Evolutionary conservation across 768 basidiomycete genomes (phyloP).

Genomic region (Heimioporus sp.): DNA sequence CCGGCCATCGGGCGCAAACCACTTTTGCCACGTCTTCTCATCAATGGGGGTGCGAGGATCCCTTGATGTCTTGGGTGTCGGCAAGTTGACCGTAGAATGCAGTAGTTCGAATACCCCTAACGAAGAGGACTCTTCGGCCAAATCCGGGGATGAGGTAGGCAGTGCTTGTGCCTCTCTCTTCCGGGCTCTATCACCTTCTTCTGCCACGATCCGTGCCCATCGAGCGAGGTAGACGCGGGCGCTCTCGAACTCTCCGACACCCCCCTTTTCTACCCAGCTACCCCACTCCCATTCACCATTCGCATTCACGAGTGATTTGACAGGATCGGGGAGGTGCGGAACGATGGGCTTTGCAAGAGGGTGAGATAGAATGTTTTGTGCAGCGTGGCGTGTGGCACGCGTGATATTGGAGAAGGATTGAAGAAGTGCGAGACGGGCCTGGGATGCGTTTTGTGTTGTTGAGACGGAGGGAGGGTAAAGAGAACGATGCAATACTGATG

Average conservation of each 20-base stretch:
- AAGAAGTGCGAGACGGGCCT: conserved; percentile 79
- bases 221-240: conserved; percentile 94
- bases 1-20: conserved; percentile 73
- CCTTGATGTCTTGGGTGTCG: conserved; percentile 79
- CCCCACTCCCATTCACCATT: conserved; percentile 93
- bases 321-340: conserved; percentile 94
- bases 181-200: conserved; percentile 92
- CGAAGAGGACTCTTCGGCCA: conserved; percentile 64
- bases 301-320: conserved; percentile 84
- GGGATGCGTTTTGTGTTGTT: conserved; percentile 53
- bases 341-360: conserved; percentile 95
- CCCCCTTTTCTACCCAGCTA: conserved; percentile 89
- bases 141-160: conserved; percentile 47
- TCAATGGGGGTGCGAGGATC: conserved; percentile 79
- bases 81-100: conserved; percentile 75
- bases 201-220: conserved; percentile 97
- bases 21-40: conserved; percentile 66
- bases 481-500: conserved; percentile 81
- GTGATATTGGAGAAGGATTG: conserved; percentile 95
- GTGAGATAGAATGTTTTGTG: conserved; percentile 92
- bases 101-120: conserved; percentile 87
- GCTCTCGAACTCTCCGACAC: conserved; percentile 94
- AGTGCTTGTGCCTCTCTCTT: conserved; percentile 73
- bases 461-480: conserved; percentile 54
- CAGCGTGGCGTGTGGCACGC: conserved; percentile 86